Conservation (phyloP, 78 protist genomes). For the Polysphondylium violaceum region DNA sequence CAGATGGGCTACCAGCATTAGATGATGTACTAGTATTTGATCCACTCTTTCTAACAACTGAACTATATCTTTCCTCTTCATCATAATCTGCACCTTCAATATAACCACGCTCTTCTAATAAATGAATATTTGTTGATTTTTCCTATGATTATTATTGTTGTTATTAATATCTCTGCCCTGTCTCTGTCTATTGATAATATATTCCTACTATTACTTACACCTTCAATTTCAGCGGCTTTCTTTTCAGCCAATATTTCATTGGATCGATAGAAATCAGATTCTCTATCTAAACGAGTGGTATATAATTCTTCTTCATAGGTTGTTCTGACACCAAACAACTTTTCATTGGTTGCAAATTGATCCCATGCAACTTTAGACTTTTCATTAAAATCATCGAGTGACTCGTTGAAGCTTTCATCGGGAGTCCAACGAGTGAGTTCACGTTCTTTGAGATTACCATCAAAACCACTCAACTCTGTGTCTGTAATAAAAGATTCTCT, state of each 20-base stretch:
- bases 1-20: neutral
- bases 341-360: constrained; percentile 85
- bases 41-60: constrained; percentile 70
- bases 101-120: constrained; percentile 82
- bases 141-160: constrained; percentile 7
- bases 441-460: constrained; percentile 63
- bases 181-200: too few relatives aligned
- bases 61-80: constrained; percentile 86
- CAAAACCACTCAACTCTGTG: constrained; percentile 76
- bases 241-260: constrained; percentile 41
- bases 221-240: constrained; percentile 83
- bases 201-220: constrained; percentile 18
- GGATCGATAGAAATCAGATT: constrained; percentile 25
- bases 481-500: constrained; percentile 48
- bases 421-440: constrained; percentile 65
- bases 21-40: constrained; percentile 30
- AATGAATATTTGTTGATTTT: constrained; percentile 74
- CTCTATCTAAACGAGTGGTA: constrained; percentile 67
- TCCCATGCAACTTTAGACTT: constrained; percentile 59
- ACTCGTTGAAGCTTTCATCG: neutral
- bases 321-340: constrained; percentile 59
- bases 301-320: constrained; percentile 78
- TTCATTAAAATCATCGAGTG: neutral
- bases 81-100: constrained; percentile 71
- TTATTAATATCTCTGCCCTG: neutral